These are phyloP conservation scores for Oryza brachyantha DNA, from an alignment of 176 grass and related monocot genomes.

Conservation along the genomic window DNA sequence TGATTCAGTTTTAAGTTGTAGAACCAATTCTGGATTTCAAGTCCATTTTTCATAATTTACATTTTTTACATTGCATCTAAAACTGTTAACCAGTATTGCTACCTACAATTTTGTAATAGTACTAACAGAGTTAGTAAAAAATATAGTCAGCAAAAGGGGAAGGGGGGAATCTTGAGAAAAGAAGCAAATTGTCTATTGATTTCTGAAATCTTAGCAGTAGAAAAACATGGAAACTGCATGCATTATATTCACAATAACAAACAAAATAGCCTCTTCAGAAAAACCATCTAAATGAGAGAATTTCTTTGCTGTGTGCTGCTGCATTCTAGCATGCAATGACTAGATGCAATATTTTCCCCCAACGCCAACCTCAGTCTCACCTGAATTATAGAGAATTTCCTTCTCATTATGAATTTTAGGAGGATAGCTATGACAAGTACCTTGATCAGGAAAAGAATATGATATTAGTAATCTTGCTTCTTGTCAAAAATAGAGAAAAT, in stretches of 20 bases:
- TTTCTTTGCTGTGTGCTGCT: neutral
- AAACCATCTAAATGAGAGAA: neutral
- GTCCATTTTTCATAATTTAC: neutral
- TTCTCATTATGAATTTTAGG: conserved; percentile 87
- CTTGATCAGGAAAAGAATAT: conserved; percentile 31
- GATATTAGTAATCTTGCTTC: conserved; percentile 25
- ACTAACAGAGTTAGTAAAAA: conserved; percentile 23
- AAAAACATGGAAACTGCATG: neutral
- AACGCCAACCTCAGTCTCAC: conserved; percentile 37
- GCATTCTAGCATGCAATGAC: neutral
- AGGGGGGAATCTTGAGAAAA: neutral
- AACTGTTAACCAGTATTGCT: conserved; percentile 1
- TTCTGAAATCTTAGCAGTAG: conserved; percentile 1
- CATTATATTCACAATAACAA: neutral
- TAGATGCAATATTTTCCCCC: neutral
- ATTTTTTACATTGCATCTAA: neutral
- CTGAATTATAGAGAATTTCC: conserved; percentile 94
- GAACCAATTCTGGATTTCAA: neutral
- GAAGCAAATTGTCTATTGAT: neutral
- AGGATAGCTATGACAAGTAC: conserved; percentile 92
- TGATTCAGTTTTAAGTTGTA: conserved; percentile 14
- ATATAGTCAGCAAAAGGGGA: conserved; percentile 1
- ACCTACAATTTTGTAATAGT: conserved; percentile 31
- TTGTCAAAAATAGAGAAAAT: conserved; percentile 12
- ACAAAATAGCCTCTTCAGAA: neutral